Base-by-base conservation (phyloP, 225 moss, liverwort and hornwort species). In the Polytrichum commune region DNA sequence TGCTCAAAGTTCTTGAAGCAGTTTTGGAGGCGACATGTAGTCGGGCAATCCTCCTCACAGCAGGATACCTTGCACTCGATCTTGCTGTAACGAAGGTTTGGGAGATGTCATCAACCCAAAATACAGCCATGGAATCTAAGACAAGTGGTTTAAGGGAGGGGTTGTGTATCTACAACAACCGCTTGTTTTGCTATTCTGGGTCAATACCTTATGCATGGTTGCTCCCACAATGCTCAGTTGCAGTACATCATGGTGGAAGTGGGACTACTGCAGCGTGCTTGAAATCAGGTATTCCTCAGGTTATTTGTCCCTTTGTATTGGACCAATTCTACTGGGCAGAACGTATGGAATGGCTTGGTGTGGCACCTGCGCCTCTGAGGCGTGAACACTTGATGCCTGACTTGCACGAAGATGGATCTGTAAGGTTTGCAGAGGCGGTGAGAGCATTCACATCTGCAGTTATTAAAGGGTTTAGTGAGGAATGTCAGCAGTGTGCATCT, bases 241-340 rank as follows among this genome's bases (percentile, higher is more conserved):
- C 90, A 46, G 74, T 97, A 29, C 96, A 97, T 77, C 96, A 97
- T 57, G 96, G 96, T 8, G 96, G 96, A 8, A 97, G 96, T 62
- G 94, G 96, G 62, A 92, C 96, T 60, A 97, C 92, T 35, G 96
- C 96, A 26, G 93, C 96, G 66, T 94, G 94, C 69, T 78, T 97
- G 74, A 79, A 79, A 71, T 75, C 89, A 26, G 85, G 93, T 24
- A 63, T 90, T 62, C 89, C 92, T n/a, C 96, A 97, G 84, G 78
- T 97, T 28, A 90, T 94, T 23, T 97, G 96, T 76, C 93, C 96
- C 1, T 97, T 94, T 65, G 72, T 94, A 54, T 64, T 92, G 69
- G 96, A 97, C 72, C 94, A 97, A 68, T 94, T 92, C 74, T 97
- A 97, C 64, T 97, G 94, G 96, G 96, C 93, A 25, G 93, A 92